These are phyloP conservation scores for Tuber melanosporum DNA, from an alignment of 495 filamentous ascomycete species.

Conservation along the genomic window DNA sequence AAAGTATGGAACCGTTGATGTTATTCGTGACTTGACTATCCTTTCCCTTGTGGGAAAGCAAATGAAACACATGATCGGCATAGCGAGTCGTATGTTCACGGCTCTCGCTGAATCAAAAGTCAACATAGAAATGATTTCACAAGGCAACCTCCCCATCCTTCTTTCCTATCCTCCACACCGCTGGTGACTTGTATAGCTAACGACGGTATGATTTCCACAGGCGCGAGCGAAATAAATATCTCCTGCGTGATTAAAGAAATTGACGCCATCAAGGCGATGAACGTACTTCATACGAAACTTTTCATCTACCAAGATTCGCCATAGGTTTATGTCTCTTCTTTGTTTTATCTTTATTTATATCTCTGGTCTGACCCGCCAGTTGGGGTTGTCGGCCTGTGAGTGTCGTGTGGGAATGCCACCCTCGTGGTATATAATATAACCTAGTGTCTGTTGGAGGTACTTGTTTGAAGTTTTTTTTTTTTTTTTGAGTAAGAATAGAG, in stretches of 20 bases:
- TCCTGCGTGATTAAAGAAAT: conserved; percentile 91
- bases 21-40: conserved; percentile 86
- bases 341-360: not conserved
- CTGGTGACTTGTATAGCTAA: conserved; percentile 5
- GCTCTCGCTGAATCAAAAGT: conserved; percentile 82
- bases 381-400: not conserved
- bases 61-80: conserved; percentile 93
- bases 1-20: conserved; percentile 77
- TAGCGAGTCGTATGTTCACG: conserved; percentile 85
- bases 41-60: conserved; percentile 86
- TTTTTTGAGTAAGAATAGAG: not conserved
- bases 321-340: not conserved
- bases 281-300: conserved; percentile 88
- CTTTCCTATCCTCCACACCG: conserved; percentile 2
- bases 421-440: not conserved
- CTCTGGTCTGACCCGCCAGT: not conserved
- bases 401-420: not conserved
- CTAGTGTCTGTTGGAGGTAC: not conserved
- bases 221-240: conserved; percentile 98
- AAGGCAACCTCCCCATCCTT: conserved; percentile 52
- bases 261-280: conserved; percentile 87
- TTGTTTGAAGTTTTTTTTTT: not conserved
- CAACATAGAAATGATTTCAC: conserved; percentile 97
- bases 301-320: conserved; percentile 49
- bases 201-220: conserved; percentile 37